phyloP scores from a whole-genome alignment of 176 grass and related monocot genomes.

The Saccharum officinarum region DNA sequence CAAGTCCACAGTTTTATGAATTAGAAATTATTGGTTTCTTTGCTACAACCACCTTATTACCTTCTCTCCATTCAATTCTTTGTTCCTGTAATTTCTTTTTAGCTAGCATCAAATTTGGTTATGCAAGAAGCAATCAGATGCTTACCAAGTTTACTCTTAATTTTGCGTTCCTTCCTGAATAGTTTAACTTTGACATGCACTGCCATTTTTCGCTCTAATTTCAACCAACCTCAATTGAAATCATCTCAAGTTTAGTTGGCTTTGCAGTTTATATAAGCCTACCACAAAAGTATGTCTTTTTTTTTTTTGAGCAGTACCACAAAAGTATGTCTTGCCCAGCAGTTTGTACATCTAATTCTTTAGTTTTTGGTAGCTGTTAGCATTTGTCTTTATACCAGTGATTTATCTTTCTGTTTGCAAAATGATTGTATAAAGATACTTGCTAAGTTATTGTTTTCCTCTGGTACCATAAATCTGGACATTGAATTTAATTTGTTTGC shows the following conservation, averaged over 20 bases:
- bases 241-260: not conserved
- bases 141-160: conserved; percentile 6
- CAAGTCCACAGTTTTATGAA: not conserved
- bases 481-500: not conserved
- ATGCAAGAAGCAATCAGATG: not conserved
- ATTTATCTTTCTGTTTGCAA: not conserved
- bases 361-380: not conserved
- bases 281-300: not conserved
- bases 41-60: not conserved
- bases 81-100: conserved; percentile 12
- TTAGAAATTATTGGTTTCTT: not conserved
- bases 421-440: not conserved
- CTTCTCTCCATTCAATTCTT: not conserved
- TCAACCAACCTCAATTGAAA: not conserved
- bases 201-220: not conserved
- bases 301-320: too few relatives aligned
- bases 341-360: not conserved
- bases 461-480: not conserved
- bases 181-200: not conserved
- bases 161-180: not conserved
- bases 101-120: conserved; percentile 3
- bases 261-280: not conserved
- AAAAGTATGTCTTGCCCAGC: not conserved
- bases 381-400: not conserved
- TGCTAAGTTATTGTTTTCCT: not conserved